These are phyloP conservation scores for Spathaspora jeffriesii DNA, from an alignment of 1,139 yeast species.

Conservation along the genomic window DNA sequence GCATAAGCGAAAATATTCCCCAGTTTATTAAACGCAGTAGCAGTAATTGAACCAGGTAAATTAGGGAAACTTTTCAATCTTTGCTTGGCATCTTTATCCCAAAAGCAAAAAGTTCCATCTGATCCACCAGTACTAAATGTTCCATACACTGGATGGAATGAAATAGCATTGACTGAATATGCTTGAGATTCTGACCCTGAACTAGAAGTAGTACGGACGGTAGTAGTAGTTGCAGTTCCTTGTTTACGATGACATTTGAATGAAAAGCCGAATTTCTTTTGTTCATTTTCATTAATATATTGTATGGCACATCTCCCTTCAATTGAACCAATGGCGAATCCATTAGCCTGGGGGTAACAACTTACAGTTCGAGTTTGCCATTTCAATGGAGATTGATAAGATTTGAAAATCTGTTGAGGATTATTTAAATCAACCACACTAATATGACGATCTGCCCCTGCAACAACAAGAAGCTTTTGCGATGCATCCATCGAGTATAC, in stretches of 20 bases:
- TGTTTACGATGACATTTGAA: constrained; percentile 90
- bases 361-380: constrained; percentile 85
- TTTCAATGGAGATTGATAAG: constrained; percentile 77
- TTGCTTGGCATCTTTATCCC: constrained; percentile 96
- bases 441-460: constrained; percentile 88
- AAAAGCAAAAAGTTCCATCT: constrained; percentile 91
- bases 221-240: constrained; percentile 29
- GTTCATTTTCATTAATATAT: constrained; percentile 83
- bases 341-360: constrained; percentile 89
- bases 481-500: constrained; percentile 88
- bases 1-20: constrained; percentile 94
- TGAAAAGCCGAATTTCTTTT: constrained; percentile 73
- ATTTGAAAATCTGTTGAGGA: constrained; percentile 83
- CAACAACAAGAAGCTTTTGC: constrained; percentile 83
- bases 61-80: constrained; percentile 81
- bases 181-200: constrained; percentile 50
- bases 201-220: constrained; percentile 28
- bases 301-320: constrained; percentile 99
- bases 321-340: constrained; percentile 89
- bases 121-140: constrained; percentile 95
- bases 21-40: constrained; percentile 76
- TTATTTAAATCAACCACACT: constrained; percentile 75
- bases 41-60: constrained; percentile 72
- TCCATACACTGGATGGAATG: constrained; percentile 88
- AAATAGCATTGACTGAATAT: constrained; percentile 77